Percentiles rank a stretch among this genome's conserved stretches.
These are phyloP conservation scores for Geosiphon pyriformis DNA, from an alignment of 192 early-diverging fungal genomes.

Conservation along the genomic window DNA sequence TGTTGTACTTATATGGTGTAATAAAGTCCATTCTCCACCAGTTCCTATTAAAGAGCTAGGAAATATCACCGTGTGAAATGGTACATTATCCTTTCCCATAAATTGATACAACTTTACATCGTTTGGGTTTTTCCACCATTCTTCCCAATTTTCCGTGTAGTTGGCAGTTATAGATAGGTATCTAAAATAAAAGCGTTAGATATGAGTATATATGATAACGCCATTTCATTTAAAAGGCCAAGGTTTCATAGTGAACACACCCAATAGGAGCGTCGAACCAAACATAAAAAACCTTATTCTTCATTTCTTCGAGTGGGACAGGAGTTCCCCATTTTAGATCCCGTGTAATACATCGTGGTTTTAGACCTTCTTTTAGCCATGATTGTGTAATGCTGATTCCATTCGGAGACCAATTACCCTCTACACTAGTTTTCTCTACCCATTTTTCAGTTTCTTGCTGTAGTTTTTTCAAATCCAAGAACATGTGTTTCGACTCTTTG, in stretches of 20 bases:
- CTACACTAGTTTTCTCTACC: conserved; percentile 58
- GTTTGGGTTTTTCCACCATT: conserved; percentile 99
- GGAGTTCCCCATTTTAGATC: conserved; percentile 98
- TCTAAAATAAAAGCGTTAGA: background rate
- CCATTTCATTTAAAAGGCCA: background rate
- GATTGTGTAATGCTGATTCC: conserved; percentile 79
- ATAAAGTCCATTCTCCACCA: conserved; percentile 82
- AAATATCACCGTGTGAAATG: conserved; percentile 98
- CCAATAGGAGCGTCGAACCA: conserved; percentile 99
- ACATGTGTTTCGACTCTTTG: conserved; percentile 83
- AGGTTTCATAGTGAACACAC: background rate
- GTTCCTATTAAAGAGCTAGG: conserved; percentile 84
- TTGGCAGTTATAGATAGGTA: conserved; percentile 97
- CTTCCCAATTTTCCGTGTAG: conserved; percentile 89
- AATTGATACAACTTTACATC: conserved; percentile 97
- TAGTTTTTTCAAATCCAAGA: conserved; percentile 76
- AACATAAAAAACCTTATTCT: conserved; percentile 97
- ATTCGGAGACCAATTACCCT: conserved; percentile 88
- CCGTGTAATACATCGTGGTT: conserved; percentile 92
- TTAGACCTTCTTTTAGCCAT: conserved; percentile 94
- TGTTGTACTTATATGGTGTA: conserved; percentile 89
- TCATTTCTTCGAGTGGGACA: conserved; percentile 78
- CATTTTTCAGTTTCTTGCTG: conserved; percentile 74
- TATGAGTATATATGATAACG: background rate
- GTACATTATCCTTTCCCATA: conserved; percentile 99